These are phyloP conservation scores for Claviceps spartinae DNA, from an alignment of 2,329 filamentous ascomycete species.

Conservation along the genomic window DNA sequence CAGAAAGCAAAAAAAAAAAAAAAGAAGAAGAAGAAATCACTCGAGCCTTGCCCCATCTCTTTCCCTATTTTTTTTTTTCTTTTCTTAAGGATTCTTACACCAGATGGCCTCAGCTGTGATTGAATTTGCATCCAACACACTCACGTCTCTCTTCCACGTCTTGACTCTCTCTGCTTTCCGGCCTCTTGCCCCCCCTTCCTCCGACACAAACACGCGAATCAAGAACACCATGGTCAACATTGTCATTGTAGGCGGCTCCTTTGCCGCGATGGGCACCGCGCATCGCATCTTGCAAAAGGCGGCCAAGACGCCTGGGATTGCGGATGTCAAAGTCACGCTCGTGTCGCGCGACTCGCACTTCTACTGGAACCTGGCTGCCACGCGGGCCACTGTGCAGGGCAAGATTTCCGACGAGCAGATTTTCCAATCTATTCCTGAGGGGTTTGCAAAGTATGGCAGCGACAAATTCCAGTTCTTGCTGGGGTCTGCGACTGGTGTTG, in stretches of 20 bases:
- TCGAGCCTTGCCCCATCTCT: background rate
- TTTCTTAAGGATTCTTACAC: background rate
- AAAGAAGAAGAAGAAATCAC: background rate
- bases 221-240: background rate
- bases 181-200: background rate
- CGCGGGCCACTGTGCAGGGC: constrained; percentile 38
- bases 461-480: constrained; percentile 34
- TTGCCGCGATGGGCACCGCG: background rate
- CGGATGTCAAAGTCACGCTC: background rate
- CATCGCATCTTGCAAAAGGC: constrained; percentile 1
- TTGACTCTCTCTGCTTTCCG: background rate
- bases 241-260: background rate
- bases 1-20: background rate
- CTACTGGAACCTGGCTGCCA: constrained; percentile 35
- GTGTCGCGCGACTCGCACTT: constrained; percentile 24
- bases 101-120: background rate
- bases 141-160: background rate
- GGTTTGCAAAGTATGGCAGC: constrained; percentile 16
- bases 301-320: background rate
- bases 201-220: background rate
- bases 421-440: constrained; percentile 30
- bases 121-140: background rate
- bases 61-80: background rate
- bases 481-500: constrained; percentile 27
- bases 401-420: constrained; percentile 32